Evolutionary conservation across 352 stramenopile species (phyloP).

Genomic region (Elongisporangium anandrum): DNA sequence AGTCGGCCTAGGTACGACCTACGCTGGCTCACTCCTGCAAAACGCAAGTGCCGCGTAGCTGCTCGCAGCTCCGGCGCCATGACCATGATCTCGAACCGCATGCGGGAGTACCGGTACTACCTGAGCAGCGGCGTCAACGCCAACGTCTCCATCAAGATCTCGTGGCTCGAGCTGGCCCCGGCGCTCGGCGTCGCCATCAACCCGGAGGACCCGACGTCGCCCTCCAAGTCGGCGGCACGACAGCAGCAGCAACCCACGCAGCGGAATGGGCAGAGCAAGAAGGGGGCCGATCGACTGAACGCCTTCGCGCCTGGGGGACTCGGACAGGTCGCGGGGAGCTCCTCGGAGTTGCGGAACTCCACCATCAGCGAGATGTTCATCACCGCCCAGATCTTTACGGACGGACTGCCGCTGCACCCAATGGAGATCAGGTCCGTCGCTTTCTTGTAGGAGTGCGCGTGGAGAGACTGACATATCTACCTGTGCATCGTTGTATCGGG

Average conservation of each 20-base stretch:
- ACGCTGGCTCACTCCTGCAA: not conserved
- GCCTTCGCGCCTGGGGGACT: constrained; percentile 34
- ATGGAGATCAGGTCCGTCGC: constrained; percentile 66
- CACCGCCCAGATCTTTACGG: constrained; percentile 85
- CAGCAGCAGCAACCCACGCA: constrained; percentile 3
- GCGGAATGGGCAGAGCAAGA: not conserved
- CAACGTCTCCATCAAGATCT: constrained; percentile 79
- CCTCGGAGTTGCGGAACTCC: constrained; percentile 78
- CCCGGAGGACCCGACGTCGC: constrained; percentile 14
- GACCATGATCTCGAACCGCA: constrained; percentile 46
- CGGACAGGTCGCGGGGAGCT: constrained; percentile 51
- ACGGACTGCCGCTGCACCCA: constrained; percentile 73
- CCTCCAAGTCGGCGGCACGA: constrained; percentile 1
- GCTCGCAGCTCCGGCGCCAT: not conserved
- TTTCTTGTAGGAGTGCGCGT: not conserved
- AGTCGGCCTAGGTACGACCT: not conserved
- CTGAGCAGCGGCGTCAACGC: constrained; percentile 81
- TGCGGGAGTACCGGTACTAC: constrained; percentile 89
- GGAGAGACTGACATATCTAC: not conserved
- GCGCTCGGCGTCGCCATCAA: constrained; percentile 39
- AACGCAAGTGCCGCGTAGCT: not conserved
- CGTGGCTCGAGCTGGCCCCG: constrained; percentile 65
- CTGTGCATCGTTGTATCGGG: constrained; percentile 6
- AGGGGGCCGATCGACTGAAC: constrained; percentile 5
- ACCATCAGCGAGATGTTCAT: constrained; percentile 85